Conservation (phyloP, 768 basidiomycete genomes). For the Exidia glandulosa region DNA sequence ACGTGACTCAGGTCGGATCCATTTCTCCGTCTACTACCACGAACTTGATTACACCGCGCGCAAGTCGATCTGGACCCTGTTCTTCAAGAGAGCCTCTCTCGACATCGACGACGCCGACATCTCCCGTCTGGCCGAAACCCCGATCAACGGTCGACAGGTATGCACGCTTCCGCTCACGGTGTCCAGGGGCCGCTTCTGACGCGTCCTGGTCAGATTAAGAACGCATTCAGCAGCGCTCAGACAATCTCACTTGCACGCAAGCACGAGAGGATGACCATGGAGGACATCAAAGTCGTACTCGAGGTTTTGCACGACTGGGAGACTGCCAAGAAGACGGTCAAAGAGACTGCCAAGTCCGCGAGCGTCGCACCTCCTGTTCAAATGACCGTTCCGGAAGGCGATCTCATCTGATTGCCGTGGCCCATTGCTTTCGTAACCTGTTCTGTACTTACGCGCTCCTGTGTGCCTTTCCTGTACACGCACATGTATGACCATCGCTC, state of each 20-base stretch:
- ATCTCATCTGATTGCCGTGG: too few species aligned
- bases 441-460: too few species aligned
- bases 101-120: constrained; percentile 12
- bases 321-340: neutral
- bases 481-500: too few species aligned
- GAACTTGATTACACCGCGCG: constrained; percentile 17
- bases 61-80: constrained; percentile 18
- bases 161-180: neutral
- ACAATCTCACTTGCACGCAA: constrained; percentile 3
- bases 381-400: too few species aligned
- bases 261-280: neutral
- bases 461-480: too few species aligned
- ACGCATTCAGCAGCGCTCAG: constrained; percentile 18
- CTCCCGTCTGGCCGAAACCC: constrained; percentile 10
- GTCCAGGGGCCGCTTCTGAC: neutral
- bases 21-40: constrained; percentile 23
- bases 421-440: too few species aligned
- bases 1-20: constrained; percentile 19
- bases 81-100: constrained; percentile 11
- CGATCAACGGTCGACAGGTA: constrained; percentile 22
- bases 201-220: constrained; percentile 15
- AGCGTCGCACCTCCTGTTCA: too few species aligned
- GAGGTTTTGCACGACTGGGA: constrained; percentile 2
- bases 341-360: too few species aligned
- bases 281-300: constrained; percentile 2